A percentile compares a stretch with the other conserved stretches of the same genome.
phyloP scores from a whole-genome alignment of 2,329 filamentous ascomycete genomes.

The Herpotrichia juniperi region DNA sequence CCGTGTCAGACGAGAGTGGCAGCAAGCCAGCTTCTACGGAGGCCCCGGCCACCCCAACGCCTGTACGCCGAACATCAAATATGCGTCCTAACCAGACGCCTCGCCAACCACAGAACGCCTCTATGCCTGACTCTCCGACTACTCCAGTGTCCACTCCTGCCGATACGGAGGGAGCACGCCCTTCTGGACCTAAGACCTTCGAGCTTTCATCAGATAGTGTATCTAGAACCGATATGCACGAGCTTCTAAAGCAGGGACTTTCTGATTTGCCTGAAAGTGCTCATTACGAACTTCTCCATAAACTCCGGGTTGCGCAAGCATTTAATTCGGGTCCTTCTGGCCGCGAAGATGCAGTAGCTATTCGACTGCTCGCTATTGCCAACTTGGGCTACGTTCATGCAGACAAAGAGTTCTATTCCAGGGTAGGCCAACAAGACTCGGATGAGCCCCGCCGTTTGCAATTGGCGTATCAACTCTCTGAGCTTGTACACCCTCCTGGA shows the following conservation, averaged over 20 bases:
- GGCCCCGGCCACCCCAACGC: slow-evolving; percentile 74
- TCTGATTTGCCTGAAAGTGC: slow-evolving; percentile 72
- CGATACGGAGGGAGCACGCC: slow-evolving; percentile 24
- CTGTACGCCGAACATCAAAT: slow-evolving; percentile 69
- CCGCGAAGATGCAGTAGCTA: slow-evolving; percentile 77
- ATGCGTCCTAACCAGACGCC: slow-evolving; percentile 58
- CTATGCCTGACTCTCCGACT: slow-evolving; percentile 56
- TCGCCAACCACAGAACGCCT: slow-evolving; percentile 53
- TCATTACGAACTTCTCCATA: slow-evolving; percentile 84
- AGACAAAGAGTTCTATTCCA: slow-evolving; percentile 83
- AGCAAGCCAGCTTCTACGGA: slow-evolving; percentile 29
- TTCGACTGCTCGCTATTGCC: slow-evolving; percentile 83
- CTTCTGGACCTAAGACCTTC: slow-evolving; percentile 50
- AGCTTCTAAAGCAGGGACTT: slow-evolving; percentile 49
- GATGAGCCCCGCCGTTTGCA: slow-evolving; percentile 91
- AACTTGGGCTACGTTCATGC: slow-evolving; percentile 90
- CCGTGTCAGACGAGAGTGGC: slow-evolving; percentile 31
- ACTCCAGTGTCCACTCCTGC: slow-evolving; percentile 51
- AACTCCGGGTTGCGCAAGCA: slow-evolving; percentile 82
- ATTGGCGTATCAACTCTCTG: slow-evolving; percentile 88
- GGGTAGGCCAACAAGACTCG: slow-evolving; percentile 82
- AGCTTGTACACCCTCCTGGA: slow-evolving; percentile 83
- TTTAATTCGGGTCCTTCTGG: slow-evolving; percentile 69
- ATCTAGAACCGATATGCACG: slow-evolving; percentile 47
- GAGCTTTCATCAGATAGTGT: slow-evolving; percentile 65